Evolutionary conservation across 2,329 filamentous ascomycete genomes (phyloP).

Genomic region (Neofusicoccum ribis): DNA sequence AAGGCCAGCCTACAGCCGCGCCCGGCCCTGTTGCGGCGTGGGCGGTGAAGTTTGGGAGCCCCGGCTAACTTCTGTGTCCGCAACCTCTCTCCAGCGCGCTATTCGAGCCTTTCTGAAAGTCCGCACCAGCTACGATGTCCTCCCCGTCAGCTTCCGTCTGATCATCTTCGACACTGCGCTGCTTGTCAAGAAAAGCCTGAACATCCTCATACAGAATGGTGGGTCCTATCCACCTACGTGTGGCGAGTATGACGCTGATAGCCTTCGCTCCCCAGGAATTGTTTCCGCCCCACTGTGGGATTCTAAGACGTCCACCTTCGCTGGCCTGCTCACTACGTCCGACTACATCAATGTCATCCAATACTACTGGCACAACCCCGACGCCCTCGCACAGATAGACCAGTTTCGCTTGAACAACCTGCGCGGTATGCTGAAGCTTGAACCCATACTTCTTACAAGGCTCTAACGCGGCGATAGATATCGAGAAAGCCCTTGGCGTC

Average conservation of each 20-base stretch:
- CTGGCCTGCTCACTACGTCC: constrained; percentile 88
- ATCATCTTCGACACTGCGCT: constrained; percentile 94
- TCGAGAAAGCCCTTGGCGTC: constrained; percentile 91
- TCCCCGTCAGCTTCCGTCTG: constrained; percentile 92
- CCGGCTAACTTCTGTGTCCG: neutral
- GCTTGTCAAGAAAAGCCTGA: constrained; percentile 94
- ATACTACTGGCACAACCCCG: constrained; percentile 97
- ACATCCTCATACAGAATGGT: constrained; percentile 96
- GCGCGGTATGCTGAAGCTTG: constrained; percentile 62
- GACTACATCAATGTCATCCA: constrained; percentile 99
- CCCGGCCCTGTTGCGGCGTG: neutral
- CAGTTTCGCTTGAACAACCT: constrained; percentile 91
- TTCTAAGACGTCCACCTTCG: constrained; percentile 87
- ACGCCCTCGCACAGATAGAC: constrained; percentile 84
- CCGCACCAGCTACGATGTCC: constrained; percentile 94
- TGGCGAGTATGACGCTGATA: constrained; percentile 13
- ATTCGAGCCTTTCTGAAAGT: constrained; percentile 96
- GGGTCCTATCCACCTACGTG: constrained; percentile 23
- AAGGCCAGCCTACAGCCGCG: neutral
- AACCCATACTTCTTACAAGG: too few species aligned
- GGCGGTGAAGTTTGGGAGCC: constrained; percentile 4
- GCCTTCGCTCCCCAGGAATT: constrained; percentile 64
- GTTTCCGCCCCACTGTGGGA: constrained; percentile 98
- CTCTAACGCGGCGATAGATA: constrained; percentile 59
- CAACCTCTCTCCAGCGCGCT: constrained; percentile 60